Evolutionary conservation across 805 yeast genomes (phyloP).

Genomic region (Barnettozyma sp.): DNA sequence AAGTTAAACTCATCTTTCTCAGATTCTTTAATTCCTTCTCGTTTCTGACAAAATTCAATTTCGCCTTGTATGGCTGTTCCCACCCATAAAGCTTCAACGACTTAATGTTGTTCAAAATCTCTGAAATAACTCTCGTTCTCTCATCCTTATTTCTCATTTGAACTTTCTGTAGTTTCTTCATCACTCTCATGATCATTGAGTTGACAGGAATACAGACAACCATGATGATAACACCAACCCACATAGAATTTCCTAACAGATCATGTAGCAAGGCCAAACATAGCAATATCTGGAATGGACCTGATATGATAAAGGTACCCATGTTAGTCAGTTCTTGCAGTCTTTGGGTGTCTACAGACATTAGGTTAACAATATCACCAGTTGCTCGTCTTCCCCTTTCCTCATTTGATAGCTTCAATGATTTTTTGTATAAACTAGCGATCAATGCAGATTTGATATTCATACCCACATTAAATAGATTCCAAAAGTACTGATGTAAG

Average conservation of each 20-base stretch:
- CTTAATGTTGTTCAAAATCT: slow-evolving; percentile 84
- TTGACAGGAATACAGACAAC: slow-evolving; percentile 74
- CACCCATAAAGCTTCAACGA: slow-evolving; percentile 91
- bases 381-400: slow-evolving; percentile 65
- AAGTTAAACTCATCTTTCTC: slow-evolving; percentile 62
- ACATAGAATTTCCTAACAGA: slow-evolving; percentile 82
- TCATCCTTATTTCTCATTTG: slow-evolving; percentile 92
- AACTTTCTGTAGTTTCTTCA: slow-evolving; percentile 65
- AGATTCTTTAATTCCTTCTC: slow-evolving; percentile 76
- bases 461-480: slow-evolving; percentile 72
- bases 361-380: slow-evolving; percentile 89
- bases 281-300: slow-evolving; percentile 79
- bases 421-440: slow-evolving; percentile 59
- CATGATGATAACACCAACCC: slow-evolving; percentile 88
- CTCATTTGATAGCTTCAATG: slow-evolving; percentile 64
- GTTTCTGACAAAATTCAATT: slow-evolving; percentile 76
- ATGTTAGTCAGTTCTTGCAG: slow-evolving; percentile 76
- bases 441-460: slow-evolving; percentile 64
- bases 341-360: slow-evolving; percentile 92
- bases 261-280: slow-evolving; percentile 70
- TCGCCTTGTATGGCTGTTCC: slow-evolving; percentile 80
- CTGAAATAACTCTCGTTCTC: slow-evolving; percentile 83
- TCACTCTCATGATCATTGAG: slow-evolving; percentile 57
- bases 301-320: slow-evolving; percentile 82
- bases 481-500: slow-evolving; percentile 72